phyloP scores from a whole-genome alignment of 768 basidiomycete genomes.

The Rhizopogon vinicolor region DNA sequence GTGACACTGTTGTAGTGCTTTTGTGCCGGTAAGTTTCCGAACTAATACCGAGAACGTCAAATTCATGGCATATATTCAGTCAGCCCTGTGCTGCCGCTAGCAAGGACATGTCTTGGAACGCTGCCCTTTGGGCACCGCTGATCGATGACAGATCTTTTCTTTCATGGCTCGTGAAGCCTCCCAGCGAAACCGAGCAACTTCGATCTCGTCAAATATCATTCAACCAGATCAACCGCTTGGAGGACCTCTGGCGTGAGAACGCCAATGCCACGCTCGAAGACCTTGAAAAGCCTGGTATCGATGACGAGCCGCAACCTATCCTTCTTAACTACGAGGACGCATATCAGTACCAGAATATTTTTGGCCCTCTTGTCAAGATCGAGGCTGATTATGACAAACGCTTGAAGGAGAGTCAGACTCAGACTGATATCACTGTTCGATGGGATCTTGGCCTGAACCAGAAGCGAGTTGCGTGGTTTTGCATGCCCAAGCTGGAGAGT shows the following conservation, averaged over 20 bases:
- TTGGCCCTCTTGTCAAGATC: conserved; percentile 98
- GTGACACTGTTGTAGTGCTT: conserved; percentile 96
- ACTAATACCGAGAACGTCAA: background rate
- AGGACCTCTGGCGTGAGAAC: conserved; percentile 98
- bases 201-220: conserved; percentile 97
- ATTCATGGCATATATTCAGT: conserved; percentile 34
- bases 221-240: conserved; percentile 93
- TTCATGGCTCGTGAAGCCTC: conserved; percentile 98
- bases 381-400: conserved; percentile 99
- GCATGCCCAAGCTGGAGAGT: conserved; percentile 93
- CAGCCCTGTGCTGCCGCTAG: conserved; percentile 98
- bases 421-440: conserved; percentile 91
- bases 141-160: conserved; percentile 98
- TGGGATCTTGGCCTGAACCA: conserved; percentile 99
- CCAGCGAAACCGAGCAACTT: conserved; percentile 93
- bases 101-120: conserved; percentile 99
- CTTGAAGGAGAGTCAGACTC: conserved; percentile 97
- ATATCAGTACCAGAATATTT: conserved; percentile 99
- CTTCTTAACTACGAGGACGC: conserved; percentile 93
- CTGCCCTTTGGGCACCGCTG: conserved; percentile 94
- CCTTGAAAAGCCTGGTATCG: conserved; percentile 94
- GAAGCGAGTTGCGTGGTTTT: conserved; percentile 98
- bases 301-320: conserved; percentile 95
- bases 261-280: conserved; percentile 93
- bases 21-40: conserved; percentile 75